Base-by-base conservation (phyloP, 164 flowering plant genomes). In the Berberis thunbergii region DNA sequence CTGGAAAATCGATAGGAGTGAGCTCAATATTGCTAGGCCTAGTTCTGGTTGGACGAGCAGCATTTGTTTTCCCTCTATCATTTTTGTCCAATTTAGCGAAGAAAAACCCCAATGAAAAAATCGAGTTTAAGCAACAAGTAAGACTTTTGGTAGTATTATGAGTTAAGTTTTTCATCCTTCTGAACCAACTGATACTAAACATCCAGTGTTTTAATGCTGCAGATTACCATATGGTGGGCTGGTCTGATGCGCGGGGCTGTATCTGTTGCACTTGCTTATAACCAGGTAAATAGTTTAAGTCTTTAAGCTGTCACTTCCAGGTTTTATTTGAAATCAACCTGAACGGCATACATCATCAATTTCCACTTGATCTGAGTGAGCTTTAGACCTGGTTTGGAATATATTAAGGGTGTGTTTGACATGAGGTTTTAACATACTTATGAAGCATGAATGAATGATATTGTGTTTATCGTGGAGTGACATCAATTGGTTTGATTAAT, bases 201-300 rank as follows among this genome's bases (percentile, higher is more conserved):
- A 41, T 41, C 4, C n/a, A 56, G 38, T 57, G 40, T 3, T 52
- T 41, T 70, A 26, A 41, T 57, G 26, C 55, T 57, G 38, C 80
- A 82, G 86, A 59, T 80, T 26, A 78, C 73, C 49, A 76, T 80
- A 57, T 82, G 86, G 86, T 82, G 86, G 86, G 83, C 86, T 64
- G 86, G 86, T 64, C 80, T 82, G 13, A 82, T 82, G 86, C 66
- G 84, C 57, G 84, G 86, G 54, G 86, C 83, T 43, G 86, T 82
- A 46, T 78, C 86, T 13, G 69, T 82, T 70, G 86, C 86, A 41
- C 83, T 80, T 64, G 80, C 86, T 65, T 82, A 82, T 70, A 78
- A 82, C 55, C 75, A 82, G 86, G 86, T 78, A 69, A 72, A 59
- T 2, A 9, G 41, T 2, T 12, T 6, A 5, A 8, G 45, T 26